Evolutionary conservation across 2,329 filamentous ascomycete species (phyloP).

Genomic region (Didymella segeticola): DNA sequence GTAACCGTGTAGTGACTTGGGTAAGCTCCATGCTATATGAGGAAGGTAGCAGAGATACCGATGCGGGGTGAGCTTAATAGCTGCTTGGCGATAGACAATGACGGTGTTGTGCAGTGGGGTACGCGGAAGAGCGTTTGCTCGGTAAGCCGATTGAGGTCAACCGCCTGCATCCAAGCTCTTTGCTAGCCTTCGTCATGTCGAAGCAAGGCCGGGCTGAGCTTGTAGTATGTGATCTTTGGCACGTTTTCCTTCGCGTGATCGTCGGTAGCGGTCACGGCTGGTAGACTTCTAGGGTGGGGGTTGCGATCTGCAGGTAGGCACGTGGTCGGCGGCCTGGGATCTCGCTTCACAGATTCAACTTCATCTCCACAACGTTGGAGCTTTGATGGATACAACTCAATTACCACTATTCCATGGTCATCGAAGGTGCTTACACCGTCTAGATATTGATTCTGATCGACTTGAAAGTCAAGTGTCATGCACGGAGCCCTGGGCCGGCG

Average conservation of each 20-base stretch:
- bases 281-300: constrained; percentile 1
- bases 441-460: background rate
- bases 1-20: constrained; percentile 13
- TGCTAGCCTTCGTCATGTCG: background rate
- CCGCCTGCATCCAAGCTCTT: background rate
- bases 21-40: constrained; percentile 33
- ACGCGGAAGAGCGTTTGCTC: background rate
- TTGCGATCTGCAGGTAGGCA: constrained; percentile 6
- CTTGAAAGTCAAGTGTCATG: background rate
- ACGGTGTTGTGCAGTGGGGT: constrained; percentile 31
- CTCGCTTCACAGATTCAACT: too few relatives aligned
- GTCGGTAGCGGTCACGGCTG: background rate
- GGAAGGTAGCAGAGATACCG: constrained; percentile 40
- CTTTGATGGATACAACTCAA: too few relatives aligned
- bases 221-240: background rate
- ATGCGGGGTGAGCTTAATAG: constrained; percentile 22
- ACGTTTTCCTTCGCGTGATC: background rate
- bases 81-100: constrained; percentile 37
- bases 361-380: too few relatives aligned
- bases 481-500: background rate
- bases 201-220: constrained; percentile 1
- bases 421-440: background rate
- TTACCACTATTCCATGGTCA: too few relatives aligned
- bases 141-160: background rate
- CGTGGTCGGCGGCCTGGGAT: too few relatives aligned